Conservation (phyloP, 257 asterid genomes). For the Nyctanthes arbortristis region DNA sequence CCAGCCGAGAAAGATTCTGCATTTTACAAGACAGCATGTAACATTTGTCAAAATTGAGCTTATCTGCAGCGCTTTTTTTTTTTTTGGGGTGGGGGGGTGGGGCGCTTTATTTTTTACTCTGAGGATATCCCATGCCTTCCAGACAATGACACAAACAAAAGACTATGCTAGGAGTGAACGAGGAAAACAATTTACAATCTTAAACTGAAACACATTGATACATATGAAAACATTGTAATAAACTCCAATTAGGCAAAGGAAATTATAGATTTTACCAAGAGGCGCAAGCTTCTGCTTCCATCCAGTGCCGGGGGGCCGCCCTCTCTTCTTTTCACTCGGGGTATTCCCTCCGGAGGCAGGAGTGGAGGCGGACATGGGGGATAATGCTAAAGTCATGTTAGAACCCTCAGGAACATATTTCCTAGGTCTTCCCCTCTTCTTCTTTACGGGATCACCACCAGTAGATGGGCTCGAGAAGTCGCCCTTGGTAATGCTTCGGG, state of each 20-base stretch:
- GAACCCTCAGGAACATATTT: conserved; percentile 90
- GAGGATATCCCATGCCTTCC: background rate
- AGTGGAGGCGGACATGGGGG: conserved; percentile 58
- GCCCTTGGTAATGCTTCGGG: conserved; percentile 45
- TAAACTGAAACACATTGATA: background rate
- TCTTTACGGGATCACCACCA: conserved; percentile 66
- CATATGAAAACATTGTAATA: background rate
- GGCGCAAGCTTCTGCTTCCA: conserved; percentile 97
- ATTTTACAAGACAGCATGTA: no score
- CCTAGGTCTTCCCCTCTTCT: conserved; percentile 95
- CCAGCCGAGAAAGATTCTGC: no score
- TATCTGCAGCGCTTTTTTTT: no score
- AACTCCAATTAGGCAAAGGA: background rate
- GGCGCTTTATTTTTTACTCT: no score
- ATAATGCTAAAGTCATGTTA: conserved; percentile 62
- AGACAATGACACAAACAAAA: background rate
- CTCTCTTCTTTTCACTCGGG: conserved; percentile 60
- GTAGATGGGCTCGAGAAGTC: conserved; percentile 39
- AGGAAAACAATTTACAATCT: conserved; percentile 1
- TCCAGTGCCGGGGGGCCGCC: conserved; percentile 93
- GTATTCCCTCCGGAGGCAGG: conserved; percentile 47
- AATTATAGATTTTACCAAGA: conserved; percentile 54
- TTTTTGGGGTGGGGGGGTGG: no score
- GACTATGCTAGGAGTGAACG: background rate
- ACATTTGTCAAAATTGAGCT: no score